phyloP scores from a whole-genome alignment of 257 asterid species.

The Cinchona pubescens region DNA sequence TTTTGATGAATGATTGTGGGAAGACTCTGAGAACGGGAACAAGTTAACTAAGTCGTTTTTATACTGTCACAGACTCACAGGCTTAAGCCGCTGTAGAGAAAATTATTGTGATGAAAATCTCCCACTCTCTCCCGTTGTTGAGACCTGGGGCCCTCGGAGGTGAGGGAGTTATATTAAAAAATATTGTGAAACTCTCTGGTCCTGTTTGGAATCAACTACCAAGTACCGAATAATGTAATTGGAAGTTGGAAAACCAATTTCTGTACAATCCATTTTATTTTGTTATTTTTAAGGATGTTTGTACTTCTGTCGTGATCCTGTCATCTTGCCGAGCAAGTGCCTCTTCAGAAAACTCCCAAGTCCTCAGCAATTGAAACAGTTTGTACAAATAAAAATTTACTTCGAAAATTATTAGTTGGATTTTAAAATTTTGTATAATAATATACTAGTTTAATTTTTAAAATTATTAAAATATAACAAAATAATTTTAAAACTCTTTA shows the following conservation, averaged over 20 bases:
- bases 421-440: too few species aligned
- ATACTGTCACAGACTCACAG: background rate
- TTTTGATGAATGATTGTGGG: conserved; percentile 8
- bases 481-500: too few species aligned
- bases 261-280: background rate
- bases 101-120: background rate
- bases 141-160: too few species aligned
- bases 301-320: too few species aligned
- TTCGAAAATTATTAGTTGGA: too few species aligned
- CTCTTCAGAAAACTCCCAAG: too few species aligned
- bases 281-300: conserved; percentile 10
- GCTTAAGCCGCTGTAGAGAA: background rate
- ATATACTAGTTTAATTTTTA: too few species aligned
- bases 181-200: background rate
- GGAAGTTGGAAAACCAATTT: conserved; percentile 9
- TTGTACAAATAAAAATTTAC: too few species aligned
- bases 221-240: background rate
- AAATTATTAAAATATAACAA: too few species aligned
- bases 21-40: conserved; percentile 19
- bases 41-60: conserved; percentile 13
- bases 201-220: background rate
- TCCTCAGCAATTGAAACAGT: too few species aligned
- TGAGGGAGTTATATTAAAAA: conserved; percentile 2
- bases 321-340: too few species aligned
- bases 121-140: too few species aligned